Percentiles rank a stretch among this genome's conserved stretches.
Evolutionary conservation across 2,329 filamentous ascomycete genomes (phyloP).

Genomic region (Penicillium expansum): DNA sequence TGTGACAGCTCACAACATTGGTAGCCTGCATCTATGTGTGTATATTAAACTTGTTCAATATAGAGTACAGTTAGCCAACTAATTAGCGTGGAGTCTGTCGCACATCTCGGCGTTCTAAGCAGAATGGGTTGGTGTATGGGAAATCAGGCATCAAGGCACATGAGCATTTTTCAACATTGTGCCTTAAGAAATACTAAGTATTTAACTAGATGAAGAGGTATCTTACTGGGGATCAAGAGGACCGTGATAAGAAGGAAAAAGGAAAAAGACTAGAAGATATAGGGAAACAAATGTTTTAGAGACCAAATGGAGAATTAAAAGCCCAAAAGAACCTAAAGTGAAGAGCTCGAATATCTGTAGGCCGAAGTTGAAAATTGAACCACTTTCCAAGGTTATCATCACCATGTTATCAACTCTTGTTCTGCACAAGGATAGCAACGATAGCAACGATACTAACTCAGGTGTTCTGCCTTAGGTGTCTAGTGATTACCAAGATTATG

Average conservation of each 20-base stretch:
- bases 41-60: no score
- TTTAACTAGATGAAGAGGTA: not conserved
- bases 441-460: no score
- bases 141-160: not conserved
- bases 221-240: not conserved
- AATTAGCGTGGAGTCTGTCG: not conserved
- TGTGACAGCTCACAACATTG: not conserved
- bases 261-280: not conserved
- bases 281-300: no score
- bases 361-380: not conserved
- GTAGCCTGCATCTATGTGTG: not conserved
- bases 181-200: not conserved
- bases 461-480: slow-evolving; percentile 9
- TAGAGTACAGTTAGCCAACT: not conserved
- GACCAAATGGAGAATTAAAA: not conserved
- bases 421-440: not conserved
- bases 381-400: not conserved
- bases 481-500: slow-evolving; percentile 11
- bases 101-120: not conserved
- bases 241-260: no score
- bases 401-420: not conserved
- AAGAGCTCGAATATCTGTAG: not conserved
- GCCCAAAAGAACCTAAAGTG: not conserved
- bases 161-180: not conserved
- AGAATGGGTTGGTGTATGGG: not conserved